Conservation (phyloP, 2,329 filamentous ascomycete genomes). For the Diaporthe sp. region DNA sequence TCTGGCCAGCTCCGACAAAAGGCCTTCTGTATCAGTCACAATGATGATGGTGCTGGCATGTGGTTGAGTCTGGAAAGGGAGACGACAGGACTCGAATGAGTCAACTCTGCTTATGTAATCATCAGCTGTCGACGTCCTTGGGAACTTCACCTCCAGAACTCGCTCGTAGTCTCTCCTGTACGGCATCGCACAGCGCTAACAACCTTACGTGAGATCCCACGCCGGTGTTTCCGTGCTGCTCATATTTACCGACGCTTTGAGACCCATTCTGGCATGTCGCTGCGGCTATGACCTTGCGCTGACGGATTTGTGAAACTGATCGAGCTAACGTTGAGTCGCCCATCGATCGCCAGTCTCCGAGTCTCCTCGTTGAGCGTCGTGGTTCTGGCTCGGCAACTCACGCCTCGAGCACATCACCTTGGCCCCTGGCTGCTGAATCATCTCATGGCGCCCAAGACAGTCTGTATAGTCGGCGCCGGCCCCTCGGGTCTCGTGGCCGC, state of each 20-base stretch:
- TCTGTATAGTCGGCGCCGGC: slow-evolving; percentile 70
- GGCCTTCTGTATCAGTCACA: not conserved
- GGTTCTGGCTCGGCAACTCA: not conserved
- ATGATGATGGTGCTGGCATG: not conserved
- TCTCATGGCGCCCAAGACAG: slow-evolving; percentile 55
- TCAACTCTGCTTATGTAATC: slow-evolving; percentile 15
- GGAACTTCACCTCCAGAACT: not conserved
- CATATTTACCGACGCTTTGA: not conserved
- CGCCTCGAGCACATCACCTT: not conserved
- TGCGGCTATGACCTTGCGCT: not conserved
- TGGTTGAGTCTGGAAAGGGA: not conserved
- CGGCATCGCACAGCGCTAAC: not conserved
- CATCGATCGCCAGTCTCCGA: too few species aligned
- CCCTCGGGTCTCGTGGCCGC: slow-evolving; percentile 76
- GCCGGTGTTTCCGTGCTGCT: not conserved
- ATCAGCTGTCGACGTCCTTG: not conserved
- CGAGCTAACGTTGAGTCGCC: not conserved
- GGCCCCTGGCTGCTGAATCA: not conserved
- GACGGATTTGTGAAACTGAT: not conserved
- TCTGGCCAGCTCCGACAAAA: too few species aligned
- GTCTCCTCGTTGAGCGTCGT: not conserved
- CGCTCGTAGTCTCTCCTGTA: not conserved
- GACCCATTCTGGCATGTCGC: not conserved
- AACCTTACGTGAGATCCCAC: slow-evolving; percentile 2
- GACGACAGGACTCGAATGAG: not conserved